Base-by-base conservation (phyloP, 106 monocot genomes). In the Dendrobium chrysotoxum region DNA sequence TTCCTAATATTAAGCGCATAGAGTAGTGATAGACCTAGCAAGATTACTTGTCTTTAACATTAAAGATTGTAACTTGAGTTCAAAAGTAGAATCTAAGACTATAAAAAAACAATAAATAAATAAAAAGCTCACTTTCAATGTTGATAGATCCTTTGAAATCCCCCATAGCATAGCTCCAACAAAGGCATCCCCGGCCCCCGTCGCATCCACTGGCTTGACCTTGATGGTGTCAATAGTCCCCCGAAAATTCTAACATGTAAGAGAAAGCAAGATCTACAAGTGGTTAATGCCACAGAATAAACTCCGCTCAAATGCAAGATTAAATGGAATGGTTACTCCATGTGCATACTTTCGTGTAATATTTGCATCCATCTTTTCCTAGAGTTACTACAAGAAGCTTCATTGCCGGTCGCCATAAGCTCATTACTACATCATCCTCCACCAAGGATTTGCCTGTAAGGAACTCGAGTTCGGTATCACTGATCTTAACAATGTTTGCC, bases 101-200 rank as follows among this genome's bases (percentile, higher is more conserved):
- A 26, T 28, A 65, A 26, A 65, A 64, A 50, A 23, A 70, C 11
- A 46, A 46, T 46, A 46, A 46, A 46, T 10, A 46, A 10, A 10
- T 10, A 46, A 50, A 50, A 50, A 15, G 65, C 81, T 81, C 54
- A 81, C 91, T 82, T 88, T 82, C 72, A 92, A 68, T 28, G 85
- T 73, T 46, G 92, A 89, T 17, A 45, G 81, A 81, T 92, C 89
- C 4, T 81, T 75, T 23, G 81, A 85, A 55, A 92, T 68, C 75
- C 77, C 80, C 40, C 78, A 21, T 23, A 92, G 80, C 81, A 89
- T 75, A 39, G 89, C 87, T 44, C 92, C 92, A 15, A 89, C 80
- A 64, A 92, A 92, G 12, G 92, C 85, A 83, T 92, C 92, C 8
- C 92, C 92, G 28, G 92, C 92, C 4, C 92, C 92, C 0, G 92